Evolutionary conservation across 768 basidiomycete species (phyloP).

Genomic region (Rhodotorula graminis): DNA sequence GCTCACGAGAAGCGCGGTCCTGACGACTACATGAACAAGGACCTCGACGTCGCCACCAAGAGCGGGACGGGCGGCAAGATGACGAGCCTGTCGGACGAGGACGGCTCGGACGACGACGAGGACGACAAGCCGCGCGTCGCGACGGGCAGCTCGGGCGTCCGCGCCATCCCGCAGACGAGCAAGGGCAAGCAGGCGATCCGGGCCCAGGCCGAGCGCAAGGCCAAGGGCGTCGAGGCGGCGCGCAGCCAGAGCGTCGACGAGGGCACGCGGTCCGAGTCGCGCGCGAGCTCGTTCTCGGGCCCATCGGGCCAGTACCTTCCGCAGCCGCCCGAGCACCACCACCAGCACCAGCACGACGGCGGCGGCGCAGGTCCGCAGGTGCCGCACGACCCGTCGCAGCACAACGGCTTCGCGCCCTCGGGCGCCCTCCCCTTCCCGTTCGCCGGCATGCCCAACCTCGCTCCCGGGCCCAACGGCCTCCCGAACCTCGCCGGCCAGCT

Average conservation of each 20-base stretch:
- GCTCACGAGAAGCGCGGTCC: constrained; percentile 35
- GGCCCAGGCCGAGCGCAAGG: constrained; percentile 12
- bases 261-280: background rate
- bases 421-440: background rate
- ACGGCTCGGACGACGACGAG: constrained; percentile 18
- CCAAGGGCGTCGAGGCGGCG: background rate
- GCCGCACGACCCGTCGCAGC: background rate
- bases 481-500: background rate
- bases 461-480: background rate
- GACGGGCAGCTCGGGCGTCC: constrained; percentile 14
- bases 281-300: background rate
- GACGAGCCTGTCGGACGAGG: constrained; percentile 25
- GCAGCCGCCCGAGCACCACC: background rate
- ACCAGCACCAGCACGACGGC: background rate
- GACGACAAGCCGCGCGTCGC: background rate
- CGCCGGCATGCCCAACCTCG: background rate
- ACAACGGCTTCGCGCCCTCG: background rate
- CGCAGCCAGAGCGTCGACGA: background rate
- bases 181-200: constrained; percentile 26
- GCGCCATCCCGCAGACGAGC: background rate
- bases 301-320: background rate
- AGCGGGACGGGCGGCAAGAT: constrained; percentile 26
- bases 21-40: constrained; percentile 29
- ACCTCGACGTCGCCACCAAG: constrained; percentile 16
- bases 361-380: background rate